phyloP scores from a whole-genome alignment of 73 alveolate genomes.

The Paramecium bursaria region DNA sequence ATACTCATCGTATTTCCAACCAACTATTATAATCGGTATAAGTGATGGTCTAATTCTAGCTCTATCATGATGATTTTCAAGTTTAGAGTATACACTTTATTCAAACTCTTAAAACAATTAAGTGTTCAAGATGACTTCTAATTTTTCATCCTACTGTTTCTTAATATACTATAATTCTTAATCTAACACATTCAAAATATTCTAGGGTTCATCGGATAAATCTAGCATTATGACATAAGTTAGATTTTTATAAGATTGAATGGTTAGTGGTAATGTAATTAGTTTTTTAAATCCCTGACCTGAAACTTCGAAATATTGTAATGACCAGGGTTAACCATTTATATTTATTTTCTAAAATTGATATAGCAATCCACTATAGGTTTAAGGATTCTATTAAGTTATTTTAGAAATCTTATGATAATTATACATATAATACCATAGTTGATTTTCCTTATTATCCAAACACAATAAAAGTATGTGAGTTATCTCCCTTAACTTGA shows the following conservation, averaged over 20 bases:
- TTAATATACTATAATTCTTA: not conserved
- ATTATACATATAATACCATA: not conserved
- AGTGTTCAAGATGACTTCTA: not conserved
- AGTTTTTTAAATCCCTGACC: constrained; percentile 42
- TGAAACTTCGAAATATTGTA: constrained; percentile 44
- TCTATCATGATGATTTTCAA: constrained; percentile 31
- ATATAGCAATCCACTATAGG: not conserved
- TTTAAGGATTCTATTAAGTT: not conserved
- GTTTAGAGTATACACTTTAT: not conserved
- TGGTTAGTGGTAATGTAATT: constrained; percentile 25
- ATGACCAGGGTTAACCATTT: not conserved
- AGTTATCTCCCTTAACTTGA: too few relatives aligned
- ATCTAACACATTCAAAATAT: not conserved
- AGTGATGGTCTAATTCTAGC: constrained; percentile 36
- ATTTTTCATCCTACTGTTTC: not conserved
- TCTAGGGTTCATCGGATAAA: constrained; percentile 26
- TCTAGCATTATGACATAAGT: constrained; percentile 11
- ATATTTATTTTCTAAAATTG: constrained; percentile 1
- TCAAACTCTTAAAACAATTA: constrained; percentile 10
- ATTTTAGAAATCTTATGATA: constrained; percentile 7
- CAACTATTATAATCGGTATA: constrained; percentile 74
- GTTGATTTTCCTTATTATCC: constrained; percentile 44
- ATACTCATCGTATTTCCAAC: constrained; percentile 78
- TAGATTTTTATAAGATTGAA: not conserved
- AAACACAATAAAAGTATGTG: too few relatives aligned